A percentile compares a stretch with the other conserved stretches of the same genome.
phyloP scores from a whole-genome alignment of 495 filamentous ascomycete genomes.

The Xylaria grammica region DNA sequence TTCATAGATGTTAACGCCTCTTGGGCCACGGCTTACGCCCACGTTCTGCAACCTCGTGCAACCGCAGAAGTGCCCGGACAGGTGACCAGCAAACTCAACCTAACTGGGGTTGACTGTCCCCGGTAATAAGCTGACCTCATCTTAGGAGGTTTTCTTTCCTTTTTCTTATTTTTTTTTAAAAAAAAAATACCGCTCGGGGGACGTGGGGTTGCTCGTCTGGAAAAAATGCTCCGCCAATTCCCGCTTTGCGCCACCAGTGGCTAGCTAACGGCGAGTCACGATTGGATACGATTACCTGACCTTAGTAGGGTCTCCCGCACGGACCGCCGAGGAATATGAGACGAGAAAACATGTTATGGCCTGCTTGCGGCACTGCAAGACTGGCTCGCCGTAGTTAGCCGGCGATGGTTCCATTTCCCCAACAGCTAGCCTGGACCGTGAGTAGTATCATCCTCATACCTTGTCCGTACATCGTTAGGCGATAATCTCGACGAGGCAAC shows the following conservation, averaged over 20 bases:
- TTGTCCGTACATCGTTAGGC: too few relatives aligned
- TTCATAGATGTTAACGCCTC: conserved; percentile 1
- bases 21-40: conserved; percentile 1
- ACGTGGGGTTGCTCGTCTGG: conserved; percentile 7
- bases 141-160: not conserved
- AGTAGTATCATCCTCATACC: too few relatives aligned
- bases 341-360: not conserved
- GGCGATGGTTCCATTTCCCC: not conserved
- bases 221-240: not conserved
- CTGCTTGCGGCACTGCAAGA: not conserved
- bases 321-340: not conserved
- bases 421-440: not conserved
- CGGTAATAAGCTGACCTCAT: conserved; percentile 17
- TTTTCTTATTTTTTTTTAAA: too few relatives aligned
- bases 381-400: not conserved
- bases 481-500: too few relatives aligned
- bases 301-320: conserved; percentile 6
- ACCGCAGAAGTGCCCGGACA: conserved; percentile 4
- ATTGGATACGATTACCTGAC: conserved; percentile 6
- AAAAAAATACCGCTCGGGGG: conserved; percentile 2
- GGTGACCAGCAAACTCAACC: conserved; percentile 8
- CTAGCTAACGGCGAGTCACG: not conserved
- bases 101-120: not conserved
- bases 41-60: not conserved
- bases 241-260: conserved; percentile 5